phyloP scores from a whole-genome alignment of 305 asterid species.

The Fraxinus floribunda region DNA sequence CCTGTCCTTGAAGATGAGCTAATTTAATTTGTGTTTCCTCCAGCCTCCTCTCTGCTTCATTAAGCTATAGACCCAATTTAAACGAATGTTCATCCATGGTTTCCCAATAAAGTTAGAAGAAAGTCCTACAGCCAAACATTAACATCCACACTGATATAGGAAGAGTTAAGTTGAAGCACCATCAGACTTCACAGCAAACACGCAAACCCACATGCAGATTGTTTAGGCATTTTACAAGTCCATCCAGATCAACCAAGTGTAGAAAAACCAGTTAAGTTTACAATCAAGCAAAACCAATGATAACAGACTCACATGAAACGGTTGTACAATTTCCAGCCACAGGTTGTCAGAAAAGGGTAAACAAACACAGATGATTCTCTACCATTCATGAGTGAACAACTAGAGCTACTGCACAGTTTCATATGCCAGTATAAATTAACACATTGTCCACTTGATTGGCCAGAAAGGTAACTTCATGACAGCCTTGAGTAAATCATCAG shows the following conservation, averaged over 20 bases:
- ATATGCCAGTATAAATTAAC: not conserved
- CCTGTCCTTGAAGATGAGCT: constrained; percentile 30
- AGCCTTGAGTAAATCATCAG: not conserved
- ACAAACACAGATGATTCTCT: not conserved
- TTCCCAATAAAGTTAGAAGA: not conserved
- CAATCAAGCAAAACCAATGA: constrained; percentile 1
- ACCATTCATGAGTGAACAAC: not conserved
- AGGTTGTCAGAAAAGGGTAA: not conserved
- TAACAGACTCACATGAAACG: not conserved
- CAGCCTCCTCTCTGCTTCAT: constrained; percentile 36
- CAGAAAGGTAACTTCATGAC: not conserved
- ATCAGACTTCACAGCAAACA: not conserved
- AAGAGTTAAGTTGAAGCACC: not conserved
- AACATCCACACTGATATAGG: not conserved
- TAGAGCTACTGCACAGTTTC: not conserved
- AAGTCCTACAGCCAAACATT: not conserved
- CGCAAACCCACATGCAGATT: not conserved
- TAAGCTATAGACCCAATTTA: constrained; percentile 39
- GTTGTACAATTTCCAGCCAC: not conserved
- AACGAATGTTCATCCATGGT: not conserved
- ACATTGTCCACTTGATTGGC: not conserved
- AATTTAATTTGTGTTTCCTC: constrained; percentile 33
- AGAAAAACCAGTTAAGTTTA: not conserved
- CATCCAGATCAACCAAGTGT: not conserved
- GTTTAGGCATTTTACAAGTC: not conserved